A percentile compares a stretch with the other conserved stretches of the same genome.
Conservation (phyloP, 2,329 filamentous ascomycete species). For the Bipolaris gigantea region DNA sequence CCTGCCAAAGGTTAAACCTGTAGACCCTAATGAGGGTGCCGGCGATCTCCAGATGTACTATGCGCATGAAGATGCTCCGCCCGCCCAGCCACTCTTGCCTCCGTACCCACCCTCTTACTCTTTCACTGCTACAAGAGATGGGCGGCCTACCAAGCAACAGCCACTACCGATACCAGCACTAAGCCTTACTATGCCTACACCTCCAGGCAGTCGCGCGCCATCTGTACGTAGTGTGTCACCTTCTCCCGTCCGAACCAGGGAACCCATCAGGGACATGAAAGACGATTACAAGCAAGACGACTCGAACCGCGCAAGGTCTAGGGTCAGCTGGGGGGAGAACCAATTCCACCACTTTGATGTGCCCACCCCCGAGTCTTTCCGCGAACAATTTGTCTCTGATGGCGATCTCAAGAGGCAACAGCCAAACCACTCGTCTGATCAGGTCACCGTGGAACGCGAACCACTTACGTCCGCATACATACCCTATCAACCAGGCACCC, state of each 20-base stretch:
- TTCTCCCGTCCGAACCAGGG: slow-evolving; percentile 40
- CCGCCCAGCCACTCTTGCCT: slow-evolving; percentile 30
- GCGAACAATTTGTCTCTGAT: slow-evolving; percentile 43
- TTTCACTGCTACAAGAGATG: slow-evolving; percentile 48
- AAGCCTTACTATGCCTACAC: slow-evolving; percentile 61
- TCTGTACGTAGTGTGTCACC: slow-evolving; percentile 42
- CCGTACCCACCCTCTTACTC: slow-evolving; percentile 45
- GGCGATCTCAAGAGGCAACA: slow-evolving; percentile 29
- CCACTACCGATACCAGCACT: slow-evolving; percentile 55
- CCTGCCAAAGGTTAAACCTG: slow-evolving; percentile 38
- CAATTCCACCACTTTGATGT: slow-evolving; percentile 53
- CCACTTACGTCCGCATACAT: slow-evolving; percentile 34
- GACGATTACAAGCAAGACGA: slow-evolving; percentile 31
- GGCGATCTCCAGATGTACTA: slow-evolving; percentile 49
- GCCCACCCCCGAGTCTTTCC: slow-evolving; percentile 48
- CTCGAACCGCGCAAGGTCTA: slow-evolving; percentile 30
- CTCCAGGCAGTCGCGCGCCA: slow-evolving; percentile 54
- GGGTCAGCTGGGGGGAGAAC: slow-evolving; percentile 54
- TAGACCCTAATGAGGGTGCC: slow-evolving; percentile 50
- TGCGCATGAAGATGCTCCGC: slow-evolving; percentile 43
- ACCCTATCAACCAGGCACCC: slow-evolving; percentile 36
- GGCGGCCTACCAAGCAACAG: slow-evolving; percentile 36
- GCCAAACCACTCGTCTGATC: slow-evolving; percentile 35
- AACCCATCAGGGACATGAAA: slow-evolving; percentile 28
- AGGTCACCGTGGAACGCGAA: slow-evolving; percentile 47